Conservation (phyloP, 768 basidiomycete genomes). For the Flagelloscypha sp. region DNA sequence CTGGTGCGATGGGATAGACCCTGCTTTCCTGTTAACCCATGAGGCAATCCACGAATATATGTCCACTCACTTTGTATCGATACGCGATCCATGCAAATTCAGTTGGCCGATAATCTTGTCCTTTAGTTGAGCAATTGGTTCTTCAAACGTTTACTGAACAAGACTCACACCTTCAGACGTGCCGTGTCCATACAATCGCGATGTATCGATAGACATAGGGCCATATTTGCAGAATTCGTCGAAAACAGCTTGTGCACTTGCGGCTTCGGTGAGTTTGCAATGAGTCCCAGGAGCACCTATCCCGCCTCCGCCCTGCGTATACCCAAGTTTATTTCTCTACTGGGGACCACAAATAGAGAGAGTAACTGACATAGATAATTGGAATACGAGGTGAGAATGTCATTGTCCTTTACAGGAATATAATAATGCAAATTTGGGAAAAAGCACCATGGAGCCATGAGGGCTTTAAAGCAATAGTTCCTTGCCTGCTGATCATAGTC, state of each 20-base stretch:
- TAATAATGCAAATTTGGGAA: too few relatives aligned
- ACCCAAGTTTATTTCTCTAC: neutral
- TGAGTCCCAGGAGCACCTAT: constrained; percentile 32
- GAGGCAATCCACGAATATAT: neutral
- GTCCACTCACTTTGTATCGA: constrained; percentile 37
- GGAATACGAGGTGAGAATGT: constrained; percentile 22
- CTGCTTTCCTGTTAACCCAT: constrained; percentile 15
- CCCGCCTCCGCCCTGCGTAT: constrained; percentile 35
- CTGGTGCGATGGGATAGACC: constrained; percentile 31
- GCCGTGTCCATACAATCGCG: constrained; percentile 41
- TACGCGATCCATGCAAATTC: constrained; percentile 24
- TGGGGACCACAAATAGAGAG: neutral
- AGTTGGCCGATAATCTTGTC: constrained; percentile 29
- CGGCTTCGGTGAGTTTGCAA: constrained; percentile 27
- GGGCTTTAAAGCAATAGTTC: too few relatives aligned
- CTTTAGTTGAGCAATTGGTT: neutral
- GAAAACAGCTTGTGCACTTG: constrained; percentile 33
- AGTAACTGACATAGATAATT: constrained; percentile 23
- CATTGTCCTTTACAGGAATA: neutral
- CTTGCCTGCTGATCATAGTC: too few relatives aligned
- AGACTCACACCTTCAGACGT: constrained; percentile 43
- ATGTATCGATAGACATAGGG: constrained; percentile 40
- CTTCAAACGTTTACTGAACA: neutral
- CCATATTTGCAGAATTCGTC: constrained; percentile 32
- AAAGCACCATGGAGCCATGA: too few relatives aligned